A percentile compares a stretch with the other conserved stretches of the same genome.
phyloP scores from a whole-genome alignment of 2,329 filamentous ascomycete species.

The Colletotrichum magnum region DNA sequence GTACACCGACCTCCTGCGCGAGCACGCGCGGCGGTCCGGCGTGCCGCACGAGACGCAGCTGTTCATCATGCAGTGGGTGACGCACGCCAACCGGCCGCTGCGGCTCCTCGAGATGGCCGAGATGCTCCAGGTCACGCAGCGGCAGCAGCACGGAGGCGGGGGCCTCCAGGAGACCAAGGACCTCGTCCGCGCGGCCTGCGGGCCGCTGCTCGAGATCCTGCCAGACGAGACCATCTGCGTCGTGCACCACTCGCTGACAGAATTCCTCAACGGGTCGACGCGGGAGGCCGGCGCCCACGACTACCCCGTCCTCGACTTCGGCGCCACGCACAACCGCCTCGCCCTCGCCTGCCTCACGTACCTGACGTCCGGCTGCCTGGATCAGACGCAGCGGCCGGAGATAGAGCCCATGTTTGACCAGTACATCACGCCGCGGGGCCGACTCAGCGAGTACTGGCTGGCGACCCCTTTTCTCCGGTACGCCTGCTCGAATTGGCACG shows the following conservation, averaged over 20 bases:
- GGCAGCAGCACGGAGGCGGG: neutral
- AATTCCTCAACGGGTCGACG: conserved; percentile 21
- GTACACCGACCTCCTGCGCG: conserved; percentile 55
- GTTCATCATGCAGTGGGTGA: conserved; percentile 57
- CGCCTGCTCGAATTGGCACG: conserved; percentile 12
- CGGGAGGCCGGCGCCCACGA: neutral
- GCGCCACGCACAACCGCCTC: conserved; percentile 10
- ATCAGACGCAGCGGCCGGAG: neutral
- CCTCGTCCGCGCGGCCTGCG: conserved; percentile 17
- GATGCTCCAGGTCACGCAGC: neutral
- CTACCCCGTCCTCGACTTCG: neutral
- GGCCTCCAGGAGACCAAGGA: conserved; percentile 12
- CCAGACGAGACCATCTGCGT: conserved; percentile 23
- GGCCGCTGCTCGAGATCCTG: conserved; percentile 16
- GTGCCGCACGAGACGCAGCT: conserved; percentile 51
- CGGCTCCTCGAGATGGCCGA: conserved; percentile 58
- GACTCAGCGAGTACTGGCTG: neutral
- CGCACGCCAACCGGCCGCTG: conserved; percentile 57
- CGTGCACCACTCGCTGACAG: conserved; percentile 21
- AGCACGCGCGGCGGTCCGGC: conserved; percentile 52
- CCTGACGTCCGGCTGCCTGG: neutral
- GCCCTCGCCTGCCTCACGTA: conserved; percentile 21
- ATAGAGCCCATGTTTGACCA: neutral
- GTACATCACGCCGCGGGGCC: too few relatives aligned
- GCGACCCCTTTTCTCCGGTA: conserved; percentile 8